Conservation (phyloP, 306 rosid species). For the Cicer pinnatifidum region DNA sequence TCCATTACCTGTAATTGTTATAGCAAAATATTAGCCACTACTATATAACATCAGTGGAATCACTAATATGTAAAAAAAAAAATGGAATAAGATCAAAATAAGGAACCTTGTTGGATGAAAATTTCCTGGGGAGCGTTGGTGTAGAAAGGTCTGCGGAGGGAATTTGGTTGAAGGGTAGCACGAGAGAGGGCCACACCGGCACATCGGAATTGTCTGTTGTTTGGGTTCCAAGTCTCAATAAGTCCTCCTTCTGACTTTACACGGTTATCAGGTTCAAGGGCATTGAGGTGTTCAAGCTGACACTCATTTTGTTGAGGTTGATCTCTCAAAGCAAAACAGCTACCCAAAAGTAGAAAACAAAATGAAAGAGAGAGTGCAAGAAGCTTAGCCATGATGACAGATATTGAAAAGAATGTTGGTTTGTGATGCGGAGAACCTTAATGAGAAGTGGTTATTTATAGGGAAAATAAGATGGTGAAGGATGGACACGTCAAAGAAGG, state of each 20-base stretch:
- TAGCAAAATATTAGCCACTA: neutral
- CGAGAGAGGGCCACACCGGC: slow-evolving; percentile 46
- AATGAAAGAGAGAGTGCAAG: slow-evolving; percentile 50
- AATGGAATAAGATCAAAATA: neutral
- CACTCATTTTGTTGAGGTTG: slow-evolving; percentile 40
- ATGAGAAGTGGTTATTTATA: slow-evolving; percentile 36
- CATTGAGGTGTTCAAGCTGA: slow-evolving; percentile 24
- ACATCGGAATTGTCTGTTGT: slow-evolving; percentile 36
- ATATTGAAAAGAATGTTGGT: slow-evolving; percentile 3
- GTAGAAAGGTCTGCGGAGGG: slow-evolving; percentile 47
- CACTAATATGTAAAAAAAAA: too few species aligned
- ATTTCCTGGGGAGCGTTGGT: slow-evolving; percentile 46
- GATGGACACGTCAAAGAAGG: slow-evolving; percentile 47
- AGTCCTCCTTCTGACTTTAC: slow-evolving; percentile 36
- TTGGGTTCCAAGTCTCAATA: slow-evolving; percentile 52
- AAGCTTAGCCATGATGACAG: slow-evolving; percentile 56
- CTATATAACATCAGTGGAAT: neutral
- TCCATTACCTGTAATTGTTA: slow-evolving; percentile 41
- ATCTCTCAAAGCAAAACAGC: slow-evolving; percentile 39
- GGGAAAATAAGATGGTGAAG: neutral
- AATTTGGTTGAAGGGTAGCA: slow-evolving; percentile 34
- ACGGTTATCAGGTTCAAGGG: slow-evolving; percentile 44
- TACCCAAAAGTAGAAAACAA: slow-evolving; percentile 49
- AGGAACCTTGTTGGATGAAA: slow-evolving; percentile 42
- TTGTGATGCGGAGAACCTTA: slow-evolving; percentile 45